Evolutionary conservation across 2,329 filamentous ascomycete genomes (phyloP), one percentile per base, ranked within the genome.

Genomic region (Colletotrichum aenigma): DNA sequence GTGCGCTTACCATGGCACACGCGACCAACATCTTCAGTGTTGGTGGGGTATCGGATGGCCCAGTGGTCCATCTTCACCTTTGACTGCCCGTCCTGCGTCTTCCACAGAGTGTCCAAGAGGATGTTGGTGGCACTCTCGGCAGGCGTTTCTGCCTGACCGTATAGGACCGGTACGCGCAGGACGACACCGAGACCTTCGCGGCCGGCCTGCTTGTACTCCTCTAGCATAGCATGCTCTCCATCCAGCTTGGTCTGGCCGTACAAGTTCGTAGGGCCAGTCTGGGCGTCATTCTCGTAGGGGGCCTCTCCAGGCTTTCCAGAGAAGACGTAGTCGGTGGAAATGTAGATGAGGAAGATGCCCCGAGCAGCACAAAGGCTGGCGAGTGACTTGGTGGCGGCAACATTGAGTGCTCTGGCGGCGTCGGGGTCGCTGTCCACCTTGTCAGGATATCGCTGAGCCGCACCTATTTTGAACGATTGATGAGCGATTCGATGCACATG

Each of bases 371-470:
- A 93, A n/a, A 92, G 88, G 55, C 87, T 84, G 12, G 95, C 94
- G 15, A 98, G 90, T 10, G 86, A 85, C 64, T 88, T 86, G 62
- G 94, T 94, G 4, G 95, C 94, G 4, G 91, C 88, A 15, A 96
- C 91, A 81, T 98, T 98, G 80, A 97, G 88, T 21, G 89, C 89
- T 76, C 90, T 91, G 4, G 95, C 95, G 70, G 92, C 94, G 75
- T 93, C 91, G 4, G 95, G 96, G 82, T 98, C 92, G 78, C 91
- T 90, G 80, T 96, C 94, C 81, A 96, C 96, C 82, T 94, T 94
- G 84, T 98, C 96, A 3, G 96, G 96, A 81, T 94, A 97, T 77
- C 95, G 92, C 84, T 98, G 96, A 61, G 96, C 96, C 55, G 96
- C 96, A 82, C 94, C 94, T 96, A 77, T 48, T 52, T 18, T 12